Percentiles rank a stretch among this genome's conserved stretches.
phyloP scores from a whole-genome alignment of 2,329 filamentous ascomycete species.

The Akanthomyces lecanii region DNA sequence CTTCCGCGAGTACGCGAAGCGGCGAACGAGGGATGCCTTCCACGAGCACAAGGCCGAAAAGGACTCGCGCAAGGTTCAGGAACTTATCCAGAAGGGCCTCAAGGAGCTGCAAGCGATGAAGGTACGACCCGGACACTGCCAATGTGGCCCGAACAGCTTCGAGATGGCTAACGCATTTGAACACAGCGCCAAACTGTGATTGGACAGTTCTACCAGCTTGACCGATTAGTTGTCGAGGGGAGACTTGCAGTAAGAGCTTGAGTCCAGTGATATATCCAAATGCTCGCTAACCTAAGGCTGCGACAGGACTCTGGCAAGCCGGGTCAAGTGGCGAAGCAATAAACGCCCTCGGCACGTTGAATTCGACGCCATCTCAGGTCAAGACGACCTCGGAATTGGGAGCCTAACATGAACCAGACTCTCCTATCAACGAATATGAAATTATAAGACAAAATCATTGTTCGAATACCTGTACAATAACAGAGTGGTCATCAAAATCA shows the following conservation, averaged over 20 bases:
- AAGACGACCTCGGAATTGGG: background rate
- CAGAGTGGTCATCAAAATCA: constrained; percentile 12
- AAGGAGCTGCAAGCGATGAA: constrained; percentile 86
- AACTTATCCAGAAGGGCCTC: constrained; percentile 82
- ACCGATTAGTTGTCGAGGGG: constrained; percentile 87
- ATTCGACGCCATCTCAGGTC: background rate
- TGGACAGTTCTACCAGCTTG: constrained; percentile 90
- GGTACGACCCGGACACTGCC: constrained; percentile 48
- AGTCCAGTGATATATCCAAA: background rate
- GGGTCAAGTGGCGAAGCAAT: constrained; percentile 68
- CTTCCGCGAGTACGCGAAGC: constrained; percentile 93
- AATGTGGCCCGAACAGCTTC: background rate
- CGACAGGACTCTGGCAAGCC: constrained; percentile 67
- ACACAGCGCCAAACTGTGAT: constrained; percentile 85
- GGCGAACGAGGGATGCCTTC: constrained; percentile 87
- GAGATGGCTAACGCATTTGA: constrained; percentile 15
- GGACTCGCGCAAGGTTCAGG: constrained; percentile 75
- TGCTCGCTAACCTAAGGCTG: constrained; percentile 33
- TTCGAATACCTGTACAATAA: constrained; percentile 17
- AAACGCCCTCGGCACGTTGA: constrained; percentile 67
- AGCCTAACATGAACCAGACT: background rate
- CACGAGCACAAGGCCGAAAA: constrained; percentile 69
- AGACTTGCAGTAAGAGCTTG: constrained; percentile 64
- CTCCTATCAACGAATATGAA: background rate
- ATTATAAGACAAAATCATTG: background rate